Conservation (phyloP, 306 rosid genomes). For the Acacia crassicarpa region DNA sequence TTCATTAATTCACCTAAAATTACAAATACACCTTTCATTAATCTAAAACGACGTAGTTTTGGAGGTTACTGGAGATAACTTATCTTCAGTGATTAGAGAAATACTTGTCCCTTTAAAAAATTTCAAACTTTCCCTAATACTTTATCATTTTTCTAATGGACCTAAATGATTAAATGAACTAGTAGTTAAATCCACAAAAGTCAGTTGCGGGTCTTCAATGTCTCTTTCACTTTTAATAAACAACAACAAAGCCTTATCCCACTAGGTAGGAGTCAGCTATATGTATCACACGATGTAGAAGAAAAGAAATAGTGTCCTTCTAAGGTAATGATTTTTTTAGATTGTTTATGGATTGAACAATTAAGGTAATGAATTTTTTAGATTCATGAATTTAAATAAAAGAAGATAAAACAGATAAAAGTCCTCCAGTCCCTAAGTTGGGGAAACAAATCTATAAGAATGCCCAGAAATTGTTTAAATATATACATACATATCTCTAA, state of each 20-base stretch:
- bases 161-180: not conserved
- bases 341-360: not conserved
- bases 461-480: no score
- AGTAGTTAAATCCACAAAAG: slow-evolving; percentile 5
- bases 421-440: not conserved
- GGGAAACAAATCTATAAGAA: not conserved
- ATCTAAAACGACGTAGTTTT: no score
- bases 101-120: no score
- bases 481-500: no score
- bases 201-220: not conserved
- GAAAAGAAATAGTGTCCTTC: not conserved
- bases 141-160: not conserved
- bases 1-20: no score
- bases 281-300: no score
- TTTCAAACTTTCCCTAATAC: not conserved
- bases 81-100: no score
- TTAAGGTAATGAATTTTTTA: no score
- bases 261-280: no score
- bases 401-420: not conserved
- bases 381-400: not conserved
- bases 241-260: not conserved
- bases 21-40: no score
- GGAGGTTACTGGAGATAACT: no score
- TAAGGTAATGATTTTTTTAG: not conserved
- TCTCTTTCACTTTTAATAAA: not conserved